phyloP scores from a whole-genome alignment of 2,329 filamentous ascomycete species.

The Dactylellina parvicollis region DNA sequence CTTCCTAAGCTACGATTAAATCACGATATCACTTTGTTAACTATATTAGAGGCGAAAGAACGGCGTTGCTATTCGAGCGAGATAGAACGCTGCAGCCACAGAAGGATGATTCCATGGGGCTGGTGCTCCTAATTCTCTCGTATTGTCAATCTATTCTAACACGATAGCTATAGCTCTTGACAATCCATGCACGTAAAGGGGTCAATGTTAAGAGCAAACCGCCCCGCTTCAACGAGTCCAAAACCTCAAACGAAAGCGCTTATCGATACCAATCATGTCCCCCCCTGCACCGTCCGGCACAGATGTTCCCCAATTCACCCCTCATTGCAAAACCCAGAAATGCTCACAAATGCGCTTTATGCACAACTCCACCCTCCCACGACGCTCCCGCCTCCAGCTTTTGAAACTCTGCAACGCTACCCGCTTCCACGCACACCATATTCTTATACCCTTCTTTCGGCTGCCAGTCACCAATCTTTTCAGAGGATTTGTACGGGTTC shows the following conservation, averaged over 20 bases:
- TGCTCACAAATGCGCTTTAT: conserved; percentile 47
- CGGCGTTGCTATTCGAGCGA: too few species aligned
- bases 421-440: conserved; percentile 95
- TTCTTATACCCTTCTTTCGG: conserved; percentile 90
- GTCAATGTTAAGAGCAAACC: background rate
- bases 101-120: background rate
- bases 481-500: conserved; percentile 96
- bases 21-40: too few species aligned
- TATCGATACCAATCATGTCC: background rate
- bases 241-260: background rate
- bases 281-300: background rate
- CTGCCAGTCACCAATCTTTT: conserved; percentile 83
- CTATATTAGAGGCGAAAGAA: too few species aligned
- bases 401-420: conserved; percentile 82
- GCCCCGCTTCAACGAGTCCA: background rate
- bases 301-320: background rate
- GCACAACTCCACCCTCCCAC: conserved; percentile 69
- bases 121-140: background rate
- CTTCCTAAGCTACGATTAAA: too few species aligned
- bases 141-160: background rate
- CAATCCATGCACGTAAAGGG: background rate
- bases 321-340: background rate
- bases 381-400: conserved; percentile 81
- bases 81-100: too few species aligned
- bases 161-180: background rate